Evolutionary conservation across 345 rosid species (phyloP).

Genomic region (Corchorus capsularis): DNA sequence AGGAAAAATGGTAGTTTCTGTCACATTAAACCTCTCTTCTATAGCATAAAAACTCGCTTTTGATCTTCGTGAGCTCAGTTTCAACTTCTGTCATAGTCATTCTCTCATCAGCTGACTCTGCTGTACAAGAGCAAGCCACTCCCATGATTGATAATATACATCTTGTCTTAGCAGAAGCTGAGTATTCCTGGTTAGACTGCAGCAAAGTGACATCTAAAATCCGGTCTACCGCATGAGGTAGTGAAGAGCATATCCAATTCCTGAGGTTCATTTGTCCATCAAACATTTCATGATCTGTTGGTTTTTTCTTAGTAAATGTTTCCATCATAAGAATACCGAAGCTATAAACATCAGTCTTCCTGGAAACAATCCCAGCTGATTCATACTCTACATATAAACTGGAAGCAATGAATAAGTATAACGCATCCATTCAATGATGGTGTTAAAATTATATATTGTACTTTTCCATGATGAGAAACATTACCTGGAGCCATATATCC

Average conservation of each 20-base stretch:
- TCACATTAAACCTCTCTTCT: neutral
- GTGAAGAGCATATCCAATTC: neutral
- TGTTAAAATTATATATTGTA: neutral
- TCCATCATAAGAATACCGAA: neutral
- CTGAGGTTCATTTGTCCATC: neutral
- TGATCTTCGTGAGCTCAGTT: neutral
- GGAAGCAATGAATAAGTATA: neutral
- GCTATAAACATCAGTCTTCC: neutral
- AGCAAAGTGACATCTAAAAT: neutral
- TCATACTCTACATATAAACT: neutral
- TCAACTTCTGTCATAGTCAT: slow-evolving; percentile 3
- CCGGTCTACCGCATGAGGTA: neutral
- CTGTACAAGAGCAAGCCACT: neutral
- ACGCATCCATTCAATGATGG: neutral
- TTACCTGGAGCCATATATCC: slow-evolving; percentile 30
- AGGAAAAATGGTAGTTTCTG: neutral
- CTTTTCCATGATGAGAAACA: neutral
- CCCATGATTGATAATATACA: neutral
- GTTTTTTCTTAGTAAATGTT: neutral
- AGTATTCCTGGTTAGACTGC: neutral
- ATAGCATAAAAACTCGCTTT: neutral
- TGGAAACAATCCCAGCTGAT: neutral
- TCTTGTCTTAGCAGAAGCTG: neutral
- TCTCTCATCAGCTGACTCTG: slow-evolving; percentile 10
- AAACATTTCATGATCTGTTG: neutral